phyloP scores from a whole-genome alignment of 2,329 filamentous ascomycete genomes.

The Venturia carpophila region DNA sequence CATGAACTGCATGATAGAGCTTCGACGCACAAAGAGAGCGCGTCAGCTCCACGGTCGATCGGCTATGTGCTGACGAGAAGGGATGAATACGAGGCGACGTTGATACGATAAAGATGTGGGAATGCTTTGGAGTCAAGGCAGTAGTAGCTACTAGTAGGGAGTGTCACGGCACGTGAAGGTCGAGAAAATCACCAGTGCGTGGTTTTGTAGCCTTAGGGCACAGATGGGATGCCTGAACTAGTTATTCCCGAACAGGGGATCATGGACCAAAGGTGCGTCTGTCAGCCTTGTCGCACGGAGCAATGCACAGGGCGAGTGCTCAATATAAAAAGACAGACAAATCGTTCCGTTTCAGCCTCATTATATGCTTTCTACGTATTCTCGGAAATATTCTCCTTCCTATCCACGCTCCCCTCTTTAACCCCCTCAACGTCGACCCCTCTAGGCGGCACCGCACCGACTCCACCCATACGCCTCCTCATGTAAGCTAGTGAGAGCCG shows the following conservation, averaged over 20 bases:
- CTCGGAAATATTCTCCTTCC: neutral
- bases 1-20: neutral
- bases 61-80: neutral
- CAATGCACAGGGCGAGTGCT: too few relatives aligned
- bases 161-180: neutral
- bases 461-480: neutral
- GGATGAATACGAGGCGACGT: neutral
- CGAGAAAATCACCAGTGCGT: neutral
- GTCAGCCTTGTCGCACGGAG: too few relatives aligned
- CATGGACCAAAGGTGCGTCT: neutral
- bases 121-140: too few relatives aligned
- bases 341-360: neutral
- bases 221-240: neutral
- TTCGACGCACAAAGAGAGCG: neutral
- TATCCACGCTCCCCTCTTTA: neutral
- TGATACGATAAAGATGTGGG: neutral
- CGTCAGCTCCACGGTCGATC: neutral
- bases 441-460: neutral
- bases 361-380: neutral
- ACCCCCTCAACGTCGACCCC: constrained; percentile 4
- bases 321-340: too few relatives aligned
- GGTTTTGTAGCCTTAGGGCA: neutral
- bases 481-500: constrained; percentile 21
- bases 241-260: neutral
- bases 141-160: too few relatives aligned